Evolutionary conservation across 2,329 filamentous ascomycete genomes (phyloP).

Genomic region (Trichoderma simmonsii): DNA sequence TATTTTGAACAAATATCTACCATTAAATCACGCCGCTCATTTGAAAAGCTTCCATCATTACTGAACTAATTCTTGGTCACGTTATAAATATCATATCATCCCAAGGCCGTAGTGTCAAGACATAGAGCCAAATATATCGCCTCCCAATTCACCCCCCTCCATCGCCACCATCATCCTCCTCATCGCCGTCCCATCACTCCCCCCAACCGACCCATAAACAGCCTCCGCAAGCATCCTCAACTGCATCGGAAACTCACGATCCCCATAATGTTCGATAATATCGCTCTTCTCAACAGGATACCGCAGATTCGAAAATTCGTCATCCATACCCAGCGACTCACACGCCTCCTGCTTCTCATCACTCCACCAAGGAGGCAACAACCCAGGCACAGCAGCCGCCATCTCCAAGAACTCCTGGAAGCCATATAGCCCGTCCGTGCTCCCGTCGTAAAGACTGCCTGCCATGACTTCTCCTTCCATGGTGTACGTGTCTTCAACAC

Average conservation of each 20-base stretch:
- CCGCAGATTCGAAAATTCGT: conserved; percentile 27
- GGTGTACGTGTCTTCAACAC: conserved; percentile 37
- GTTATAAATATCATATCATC: not conserved
- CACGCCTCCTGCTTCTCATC: conserved; percentile 37
- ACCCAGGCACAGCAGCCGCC: conserved; percentile 24
- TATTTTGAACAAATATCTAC: not conserved
- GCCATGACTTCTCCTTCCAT: conserved; percentile 27
- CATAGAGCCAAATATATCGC: not conserved
- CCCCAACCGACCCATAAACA: not conserved
- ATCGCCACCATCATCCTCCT: not conserved
- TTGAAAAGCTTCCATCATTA: not conserved
- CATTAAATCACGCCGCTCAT: not conserved
- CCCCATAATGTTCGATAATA: conserved; percentile 42
- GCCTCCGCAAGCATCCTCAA: conserved; percentile 41
- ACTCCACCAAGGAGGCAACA: conserved; percentile 47
- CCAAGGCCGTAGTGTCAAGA: not conserved
- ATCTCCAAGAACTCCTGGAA: conserved; percentile 38
- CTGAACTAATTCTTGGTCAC: not conserved
- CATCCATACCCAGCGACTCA: conserved; percentile 33
- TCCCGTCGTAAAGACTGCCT: conserved; percentile 32
- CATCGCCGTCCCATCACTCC: not conserved
- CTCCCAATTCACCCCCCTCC: not conserved
- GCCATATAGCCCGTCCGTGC: conserved; percentile 27
- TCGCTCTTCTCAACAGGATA: conserved; percentile 32
- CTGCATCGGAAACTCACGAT: conserved; percentile 46